Conservation (phyloP, 257 asterid species). For the Solanum stenotomum region DNA sequence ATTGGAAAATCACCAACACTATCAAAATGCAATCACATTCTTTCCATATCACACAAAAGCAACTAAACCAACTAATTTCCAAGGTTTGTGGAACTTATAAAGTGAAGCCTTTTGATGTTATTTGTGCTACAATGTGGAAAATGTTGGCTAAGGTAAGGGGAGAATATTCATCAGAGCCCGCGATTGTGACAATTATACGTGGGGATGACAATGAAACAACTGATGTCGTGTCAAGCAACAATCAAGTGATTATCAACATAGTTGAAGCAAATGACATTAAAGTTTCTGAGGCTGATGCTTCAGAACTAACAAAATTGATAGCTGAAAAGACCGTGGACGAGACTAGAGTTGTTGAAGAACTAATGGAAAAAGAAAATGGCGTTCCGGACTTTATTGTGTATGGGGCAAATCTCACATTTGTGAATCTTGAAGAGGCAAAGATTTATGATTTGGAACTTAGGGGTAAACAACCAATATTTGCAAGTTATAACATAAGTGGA, state of each 20-base stretch:
- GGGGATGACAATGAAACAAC: not conserved
- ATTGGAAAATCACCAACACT: constrained; percentile 35
- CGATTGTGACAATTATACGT: constrained; percentile 26
- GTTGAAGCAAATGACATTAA: constrained; percentile 19
- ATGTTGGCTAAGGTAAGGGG: constrained; percentile 43
- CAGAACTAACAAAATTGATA: constrained; percentile 26
- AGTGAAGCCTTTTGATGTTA: constrained; percentile 30
- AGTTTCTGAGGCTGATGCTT: constrained; percentile 10
- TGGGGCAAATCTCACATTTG: constrained; percentile 58
- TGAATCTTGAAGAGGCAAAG: constrained; percentile 36
- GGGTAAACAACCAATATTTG: constrained; percentile 33
- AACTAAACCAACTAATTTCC: constrained; percentile 6
- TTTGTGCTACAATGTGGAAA: constrained; percentile 57
- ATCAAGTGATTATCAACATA: constrained; percentile 27
- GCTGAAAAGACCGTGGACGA: constrained; percentile 31
- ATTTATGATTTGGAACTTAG: constrained; percentile 34
- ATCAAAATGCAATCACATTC: constrained; percentile 34
- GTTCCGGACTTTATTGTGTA: constrained; percentile 30
- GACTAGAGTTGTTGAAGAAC: constrained; percentile 13
- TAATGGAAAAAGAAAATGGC: constrained; percentile 17
- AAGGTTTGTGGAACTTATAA: not conserved
- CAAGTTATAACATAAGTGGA: constrained; percentile 32
- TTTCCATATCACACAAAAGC: constrained; percentile 25
- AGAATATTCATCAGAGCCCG: constrained; percentile 7
- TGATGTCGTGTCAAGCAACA: constrained; percentile 6